Evolutionary conservation across 2,329 filamentous ascomycete genomes (phyloP), one percentile per base, ranked within the genome.

Genomic region (Onygena corvina): DNA sequence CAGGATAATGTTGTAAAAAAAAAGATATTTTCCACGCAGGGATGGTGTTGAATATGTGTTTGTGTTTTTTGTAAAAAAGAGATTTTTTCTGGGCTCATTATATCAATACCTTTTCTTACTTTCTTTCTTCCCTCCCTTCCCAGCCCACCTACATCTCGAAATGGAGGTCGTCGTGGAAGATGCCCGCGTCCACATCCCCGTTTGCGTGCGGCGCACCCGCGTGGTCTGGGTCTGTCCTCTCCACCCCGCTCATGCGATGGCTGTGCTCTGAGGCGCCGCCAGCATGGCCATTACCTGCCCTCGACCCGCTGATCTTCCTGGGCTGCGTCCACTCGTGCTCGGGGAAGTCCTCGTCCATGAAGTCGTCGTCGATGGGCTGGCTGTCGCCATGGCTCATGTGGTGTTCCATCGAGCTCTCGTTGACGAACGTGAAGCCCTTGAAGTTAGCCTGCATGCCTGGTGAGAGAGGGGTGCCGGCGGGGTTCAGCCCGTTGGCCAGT

Each of bases 391-490:
- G 57, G 50, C 62, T 64, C 48, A 54, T 50, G 46, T 92, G 83
- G 54, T 90, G 86, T 47, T 96, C 89, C 50, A 98, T 81, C 1
- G 86, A 86, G 61, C 86, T 95, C 69, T 96, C 90, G 59, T 96
- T 92, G n/a, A 96, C 92, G 65, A 94, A 98, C 0, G 92, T 98
- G 67, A 98, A 98, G 29, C 92, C 92, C 61, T 92, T 86, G 73
- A 98, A 98, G 63, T 96, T 95, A 54, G 90, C 92, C 68, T 98
- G 92, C 69, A 95, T 89, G 2, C 87, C 93, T 0, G 92, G 92
- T 11, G 88, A 94, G 20, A 98, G 73, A 0, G 92, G 92, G 0
- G 92, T 98, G 11, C 86, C 94, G 5, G 87, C 86, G 4, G 86
- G 83, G 62, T 92, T 86, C 42, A 76, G 69, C 31, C 89, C 89